Evolutionary conservation across 2,329 filamentous ascomycete genomes (phyloP).

Genomic region (Helotiales sp.): DNA sequence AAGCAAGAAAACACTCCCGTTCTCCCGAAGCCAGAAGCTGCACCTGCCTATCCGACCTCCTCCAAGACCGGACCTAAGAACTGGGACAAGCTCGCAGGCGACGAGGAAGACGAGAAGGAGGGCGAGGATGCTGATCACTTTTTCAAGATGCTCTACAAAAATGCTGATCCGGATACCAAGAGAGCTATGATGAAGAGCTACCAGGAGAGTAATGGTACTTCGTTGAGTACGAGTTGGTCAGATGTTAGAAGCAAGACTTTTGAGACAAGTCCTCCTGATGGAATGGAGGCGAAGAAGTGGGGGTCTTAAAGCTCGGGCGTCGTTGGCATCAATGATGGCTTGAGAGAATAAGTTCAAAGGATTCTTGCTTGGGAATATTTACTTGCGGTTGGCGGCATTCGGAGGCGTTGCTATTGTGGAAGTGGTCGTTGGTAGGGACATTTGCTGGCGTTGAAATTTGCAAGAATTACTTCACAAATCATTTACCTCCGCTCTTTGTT

Average conservation of each 20-base stretch:
- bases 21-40: constrained; percentile 30
- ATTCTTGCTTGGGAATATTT: too few relatives aligned
- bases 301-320: neutral
- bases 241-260: constrained; percentile 75
- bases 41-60: constrained; percentile 79
- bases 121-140: constrained; percentile 68
- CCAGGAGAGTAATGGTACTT: constrained; percentile 88
- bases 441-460: neutral
- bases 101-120: constrained; percentile 56
- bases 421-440: neutral
- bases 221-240: constrained; percentile 87
- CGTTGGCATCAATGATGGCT: neutral
- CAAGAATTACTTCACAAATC: neutral
- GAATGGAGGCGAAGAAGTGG: constrained; percentile 77
- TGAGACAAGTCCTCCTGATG: constrained; percentile 72
- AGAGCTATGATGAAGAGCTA: constrained; percentile 99
- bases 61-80: constrained; percentile 82
- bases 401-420: neutral
- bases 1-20: constrained; percentile 20
- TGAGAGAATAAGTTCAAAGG: too few relatives aligned
- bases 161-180: constrained; percentile 74
- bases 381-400: neutral
- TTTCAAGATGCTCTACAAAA: constrained; percentile 87
- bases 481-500: neutral
- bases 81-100: constrained; percentile 76